These are phyloP conservation scores for Ceratocystis smalleyi DNA, from an alignment of 2,329 filamentous ascomycete species.

Conservation along the genomic window DNA sequence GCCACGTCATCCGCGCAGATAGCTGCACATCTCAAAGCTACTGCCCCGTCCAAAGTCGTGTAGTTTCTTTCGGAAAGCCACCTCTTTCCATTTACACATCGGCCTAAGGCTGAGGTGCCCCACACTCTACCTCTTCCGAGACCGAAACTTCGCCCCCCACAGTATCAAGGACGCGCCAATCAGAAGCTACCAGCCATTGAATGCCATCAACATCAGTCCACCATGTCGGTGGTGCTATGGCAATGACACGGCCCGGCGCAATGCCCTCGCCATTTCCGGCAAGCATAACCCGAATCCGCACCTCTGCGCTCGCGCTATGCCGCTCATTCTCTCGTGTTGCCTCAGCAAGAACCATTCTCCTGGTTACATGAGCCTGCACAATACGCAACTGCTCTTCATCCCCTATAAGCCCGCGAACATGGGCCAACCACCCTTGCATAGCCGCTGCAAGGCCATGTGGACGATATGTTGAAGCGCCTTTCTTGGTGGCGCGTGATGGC, in stretches of 20 bases:
- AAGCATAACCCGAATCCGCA: not conserved
- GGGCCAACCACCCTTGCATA: slow-evolving; percentile 29
- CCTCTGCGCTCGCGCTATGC: not conserved
- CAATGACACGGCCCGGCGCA: not conserved
- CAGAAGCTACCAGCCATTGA: slow-evolving; percentile 9
- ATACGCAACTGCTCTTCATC: not conserved
- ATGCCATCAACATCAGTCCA: not conserved
- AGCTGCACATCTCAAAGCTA: not conserved
- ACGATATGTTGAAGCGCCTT: slow-evolving; percentile 20
- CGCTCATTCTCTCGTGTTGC: not conserved
- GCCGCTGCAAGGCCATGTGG: slow-evolving; percentile 27
- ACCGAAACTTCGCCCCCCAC: not conserved
- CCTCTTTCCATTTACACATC: not conserved
- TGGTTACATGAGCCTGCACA: not conserved
- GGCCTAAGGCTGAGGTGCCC: not conserved
- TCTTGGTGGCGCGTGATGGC: not conserved
- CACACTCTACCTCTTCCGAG: not conserved
- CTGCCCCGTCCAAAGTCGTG: not conserved
- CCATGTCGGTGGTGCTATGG: slow-evolving; percentile 7
- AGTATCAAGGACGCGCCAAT: slow-evolving; percentile 4
- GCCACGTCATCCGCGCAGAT: not conserved
- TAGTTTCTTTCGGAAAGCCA: not conserved
- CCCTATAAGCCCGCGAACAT: slow-evolving; percentile 21
- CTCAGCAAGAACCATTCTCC: not conserved
- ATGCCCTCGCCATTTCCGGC: not conserved